Conservation (phyloP, 805 yeast species). For the Danielia oregonensis region DNA sequence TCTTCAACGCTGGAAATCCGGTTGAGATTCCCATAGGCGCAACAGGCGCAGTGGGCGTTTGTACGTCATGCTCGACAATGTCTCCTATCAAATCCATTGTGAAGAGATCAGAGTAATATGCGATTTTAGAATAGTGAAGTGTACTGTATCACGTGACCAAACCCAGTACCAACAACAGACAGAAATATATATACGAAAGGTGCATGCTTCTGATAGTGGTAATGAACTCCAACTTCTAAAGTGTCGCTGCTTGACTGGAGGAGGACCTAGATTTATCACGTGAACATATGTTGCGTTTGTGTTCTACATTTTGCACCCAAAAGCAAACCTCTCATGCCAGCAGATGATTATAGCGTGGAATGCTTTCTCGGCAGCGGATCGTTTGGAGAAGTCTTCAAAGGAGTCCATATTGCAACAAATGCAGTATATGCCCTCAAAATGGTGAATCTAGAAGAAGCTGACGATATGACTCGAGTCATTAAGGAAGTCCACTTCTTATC, state of each 20-base stretch:
- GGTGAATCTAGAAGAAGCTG: conserved; percentile 72
- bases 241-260: too few relatives aligned
- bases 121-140: too few relatives aligned
- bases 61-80: conserved; percentile 59
- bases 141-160: too few relatives aligned
- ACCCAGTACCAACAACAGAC: too few relatives aligned
- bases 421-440: conserved; percentile 79
- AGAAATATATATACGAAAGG: too few relatives aligned
- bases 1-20: conserved; percentile 36
- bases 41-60: conserved; percentile 30
- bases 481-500: conserved; percentile 73
- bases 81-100: conserved; percentile 69
- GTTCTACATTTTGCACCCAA: too few relatives aligned
- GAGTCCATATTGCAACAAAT: conserved; percentile 29
- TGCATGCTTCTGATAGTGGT: too few relatives aligned
- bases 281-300: too few relatives aligned
- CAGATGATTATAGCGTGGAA: conserved; percentile 15
- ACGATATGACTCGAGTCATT: conserved; percentile 62
- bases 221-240: too few relatives aligned
- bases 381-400: conserved; percentile 83
- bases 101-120: not conserved
- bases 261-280: too few relatives aligned
- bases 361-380: conserved; percentile 65
- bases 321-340: too few relatives aligned
- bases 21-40: conserved; percentile 14